Base-by-base conservation (phyloP, 257 asterid genomes). In the Prunella vulgaris region DNA sequence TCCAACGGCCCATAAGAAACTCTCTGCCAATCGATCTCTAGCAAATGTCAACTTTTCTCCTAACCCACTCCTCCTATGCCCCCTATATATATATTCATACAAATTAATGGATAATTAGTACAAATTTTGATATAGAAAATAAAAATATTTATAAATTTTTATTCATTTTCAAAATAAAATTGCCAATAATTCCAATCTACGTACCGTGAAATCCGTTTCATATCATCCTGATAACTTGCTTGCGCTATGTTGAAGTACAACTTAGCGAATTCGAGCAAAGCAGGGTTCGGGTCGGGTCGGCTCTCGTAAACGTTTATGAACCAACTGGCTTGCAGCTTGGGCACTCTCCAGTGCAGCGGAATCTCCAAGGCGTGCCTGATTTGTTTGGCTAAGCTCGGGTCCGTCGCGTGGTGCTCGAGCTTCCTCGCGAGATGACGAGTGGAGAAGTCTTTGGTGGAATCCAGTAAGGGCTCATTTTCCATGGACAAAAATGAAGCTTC, bases 311-410 rank as follows among this genome's bases (percentile, higher is more conserved):
- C 30, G n/a, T 66, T 3, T n/a, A 84, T 70, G 79, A 80, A 84
- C 86, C 92, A 76, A 63, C 28, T 73, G 51, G 86, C 84, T 69
- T 84, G 83, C 0, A 86, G 71, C 24, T 69, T 82, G 12, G 69
- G 80, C 71, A 84, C 57, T 66, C 80, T 84, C 84, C 89, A 82
- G 75, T 86, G 89, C 0, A 78, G 14, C 18, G 89, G 92, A 60
- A 86, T 71, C 76, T 78, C 85, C 81, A 86, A 58, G 30, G 86
- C 77, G 74, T 78, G 84, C 74, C 28, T 78, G 17, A 82, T 74
- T 62, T 73, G 53, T 37, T 70, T 76, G 1, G 35, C 73, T 28
- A 82, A 20, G 54, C 1, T 22, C 4, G 6, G 32, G 38, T 76
- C 81, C 5, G 15, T 37, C 13, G 58, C 1, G 12, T 51, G 48